phyloP scores from a whole-genome alignment of 192 early-diverging fungal species.

The Coemansia sp. region DNA sequence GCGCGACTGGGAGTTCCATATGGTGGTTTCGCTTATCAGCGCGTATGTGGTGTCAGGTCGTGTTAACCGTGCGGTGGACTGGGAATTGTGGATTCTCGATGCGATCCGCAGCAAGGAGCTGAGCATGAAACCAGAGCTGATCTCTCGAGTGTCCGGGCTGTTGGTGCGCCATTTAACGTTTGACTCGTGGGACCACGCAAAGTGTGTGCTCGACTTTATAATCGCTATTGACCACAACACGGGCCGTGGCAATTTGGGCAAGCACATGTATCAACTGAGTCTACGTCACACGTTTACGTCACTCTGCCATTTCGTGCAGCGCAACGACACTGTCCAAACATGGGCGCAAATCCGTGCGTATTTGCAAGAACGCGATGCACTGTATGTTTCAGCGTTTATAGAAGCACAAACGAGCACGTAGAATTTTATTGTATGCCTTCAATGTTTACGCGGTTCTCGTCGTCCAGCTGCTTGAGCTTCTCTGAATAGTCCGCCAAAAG shows the following conservation, averaged over 20 bases:
- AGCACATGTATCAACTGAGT: conserved; percentile 2
- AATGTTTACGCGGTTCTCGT: conserved; percentile 15
- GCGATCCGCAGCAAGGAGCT: conserved; percentile 9
- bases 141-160: conserved; percentile 5
- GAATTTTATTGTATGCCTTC: conserved; percentile 6
- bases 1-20: conserved; percentile 31
- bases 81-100: conserved; percentile 36
- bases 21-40: conserved; percentile 29
- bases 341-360: conserved; percentile 1
- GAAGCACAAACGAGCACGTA: background rate
- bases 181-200: conserved; percentile 12
- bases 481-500: conserved; percentile 9
- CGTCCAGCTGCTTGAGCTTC: conserved; percentile 9
- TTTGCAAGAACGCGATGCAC: conserved; percentile 5
- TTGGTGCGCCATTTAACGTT: conserved; percentile 19
- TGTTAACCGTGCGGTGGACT: background rate
- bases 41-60: conserved; percentile 23
- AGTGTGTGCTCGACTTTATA: conserved; percentile 18
- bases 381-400: conserved; percentile 1
- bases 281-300: background rate
- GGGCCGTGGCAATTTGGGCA: background rate
- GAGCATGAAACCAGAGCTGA: conserved; percentile 13
- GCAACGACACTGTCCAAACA: background rate
- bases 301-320: background rate
- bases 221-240: conserved; percentile 19